Conservation (phyloP, 805 yeast species). For the Isabelozyma rhagii region DNA sequence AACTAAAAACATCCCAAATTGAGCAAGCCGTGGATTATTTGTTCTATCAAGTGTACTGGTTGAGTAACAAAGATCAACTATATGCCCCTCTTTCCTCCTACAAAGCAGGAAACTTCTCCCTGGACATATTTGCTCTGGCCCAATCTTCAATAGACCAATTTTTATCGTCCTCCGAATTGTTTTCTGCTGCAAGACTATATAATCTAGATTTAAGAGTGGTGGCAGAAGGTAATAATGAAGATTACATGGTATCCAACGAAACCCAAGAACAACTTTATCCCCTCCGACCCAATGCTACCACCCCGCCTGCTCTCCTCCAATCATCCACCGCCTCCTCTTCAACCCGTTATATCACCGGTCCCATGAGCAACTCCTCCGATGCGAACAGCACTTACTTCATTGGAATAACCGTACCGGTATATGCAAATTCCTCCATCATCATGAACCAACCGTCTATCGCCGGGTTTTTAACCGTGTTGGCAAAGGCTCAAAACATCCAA, state of each 20-base stretch:
- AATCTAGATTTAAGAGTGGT: constrained; percentile 55
- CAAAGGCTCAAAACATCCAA: constrained; percentile 31
- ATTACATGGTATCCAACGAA: constrained; percentile 20
- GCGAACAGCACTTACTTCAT: constrained; percentile 44
- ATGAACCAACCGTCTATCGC: constrained; percentile 52
- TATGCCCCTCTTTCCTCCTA: constrained; percentile 58
- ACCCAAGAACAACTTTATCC: constrained; percentile 46
- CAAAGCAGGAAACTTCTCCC: constrained; percentile 70
- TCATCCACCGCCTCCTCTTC: constrained; percentile 40
- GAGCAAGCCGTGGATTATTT: constrained; percentile 61
- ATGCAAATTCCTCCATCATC: constrained; percentile 67
- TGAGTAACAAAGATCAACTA: constrained; percentile 59
- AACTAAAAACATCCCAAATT: constrained; percentile 76
- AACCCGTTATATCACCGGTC: constrained; percentile 53
- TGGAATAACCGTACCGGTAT: constrained; percentile 78
- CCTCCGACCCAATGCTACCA: constrained; percentile 39
- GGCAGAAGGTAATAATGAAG: constrained; percentile 28
- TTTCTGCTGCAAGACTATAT: constrained; percentile 65
- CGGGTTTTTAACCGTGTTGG: constrained; percentile 65
- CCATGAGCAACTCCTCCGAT: constrained; percentile 42
- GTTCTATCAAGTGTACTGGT: constrained; percentile 66
- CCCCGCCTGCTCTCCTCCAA: constrained; percentile 43
- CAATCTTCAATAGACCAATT: constrained; percentile 51
- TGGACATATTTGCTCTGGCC: constrained; percentile 42
- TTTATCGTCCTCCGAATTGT: constrained; percentile 57